Conservation (phyloP, 352 stramenopile genomes). For the Pythium myriotylum region DNA sequence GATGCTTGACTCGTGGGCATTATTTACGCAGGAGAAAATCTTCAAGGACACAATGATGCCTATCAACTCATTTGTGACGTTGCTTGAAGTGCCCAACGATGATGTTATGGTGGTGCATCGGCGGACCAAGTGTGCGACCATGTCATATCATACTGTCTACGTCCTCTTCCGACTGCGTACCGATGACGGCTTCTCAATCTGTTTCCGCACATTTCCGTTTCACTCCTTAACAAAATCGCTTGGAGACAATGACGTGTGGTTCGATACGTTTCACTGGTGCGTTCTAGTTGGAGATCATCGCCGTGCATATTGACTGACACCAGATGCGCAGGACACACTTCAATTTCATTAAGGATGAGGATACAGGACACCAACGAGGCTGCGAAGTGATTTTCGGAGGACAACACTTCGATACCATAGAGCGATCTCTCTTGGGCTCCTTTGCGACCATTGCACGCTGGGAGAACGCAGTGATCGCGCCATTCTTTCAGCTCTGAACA, state of each 20-base stretch:
- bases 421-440: conserved; percentile 1
- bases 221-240: conserved; percentile 43
- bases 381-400: background rate
- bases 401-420: background rate
- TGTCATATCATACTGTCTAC: conserved; percentile 60
- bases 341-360: too few relatives aligned
- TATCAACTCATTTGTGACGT: conserved; percentile 32
- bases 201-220: conserved; percentile 55
- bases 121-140: conserved; percentile 43
- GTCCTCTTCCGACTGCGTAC: conserved; percentile 62
- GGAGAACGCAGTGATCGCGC: conserved; percentile 11
- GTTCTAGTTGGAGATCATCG: background rate
- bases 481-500: conserved; percentile 1
- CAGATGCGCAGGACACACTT: too few relatives aligned
- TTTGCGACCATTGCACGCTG: conserved; percentile 9
- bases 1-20: conserved; percentile 47
- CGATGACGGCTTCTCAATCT: conserved; percentile 45
- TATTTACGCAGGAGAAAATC: conserved; percentile 37
- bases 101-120: conserved; percentile 50
- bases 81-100: conserved; percentile 44
- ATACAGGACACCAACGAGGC: too few relatives aligned
- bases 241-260: conserved; percentile 44
- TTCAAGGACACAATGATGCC: conserved; percentile 45
- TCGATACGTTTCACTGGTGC: conserved; percentile 60
- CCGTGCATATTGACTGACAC: background rate